phyloP scores from a whole-genome alignment of 2,329 filamentous ascomycete genomes.

The Stemphylium lycopersici region DNA sequence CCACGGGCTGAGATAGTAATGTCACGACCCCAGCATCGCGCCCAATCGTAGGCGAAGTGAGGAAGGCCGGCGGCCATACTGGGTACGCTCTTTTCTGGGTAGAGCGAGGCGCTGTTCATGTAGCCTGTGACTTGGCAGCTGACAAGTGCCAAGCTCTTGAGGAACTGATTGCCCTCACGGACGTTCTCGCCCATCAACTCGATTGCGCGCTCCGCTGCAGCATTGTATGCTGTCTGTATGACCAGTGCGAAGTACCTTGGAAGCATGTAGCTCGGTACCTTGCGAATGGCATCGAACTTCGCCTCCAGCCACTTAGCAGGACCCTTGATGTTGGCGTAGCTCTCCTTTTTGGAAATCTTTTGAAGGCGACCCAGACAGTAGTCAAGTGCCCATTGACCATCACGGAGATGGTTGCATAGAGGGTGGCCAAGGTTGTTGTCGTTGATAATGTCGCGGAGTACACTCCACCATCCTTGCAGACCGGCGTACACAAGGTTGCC shows the following conservation, averaged over 20 bases:
- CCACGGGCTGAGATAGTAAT: constrained; percentile 95
- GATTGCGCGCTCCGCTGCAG: constrained; percentile 78
- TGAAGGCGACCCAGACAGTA: constrained; percentile 83
- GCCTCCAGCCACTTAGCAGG: constrained; percentile 80
- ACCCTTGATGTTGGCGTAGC: constrained; percentile 66
- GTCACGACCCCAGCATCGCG: constrained; percentile 95
- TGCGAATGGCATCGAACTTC: constrained; percentile 83
- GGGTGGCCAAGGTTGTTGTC: constrained; percentile 93
- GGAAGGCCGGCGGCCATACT: constrained; percentile 90
- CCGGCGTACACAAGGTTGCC: constrained; percentile 92
- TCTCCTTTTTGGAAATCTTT: constrained; percentile 67
- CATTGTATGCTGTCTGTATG: constrained; percentile 84
- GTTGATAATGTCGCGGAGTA: constrained; percentile 80
- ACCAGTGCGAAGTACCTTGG: constrained; percentile 93
- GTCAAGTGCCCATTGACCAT: constrained; percentile 91
- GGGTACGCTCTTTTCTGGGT: constrained; percentile 82
- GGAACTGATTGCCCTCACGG: constrained; percentile 81
- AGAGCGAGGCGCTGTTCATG: constrained; percentile 88
- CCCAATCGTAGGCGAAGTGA: constrained; percentile 93
- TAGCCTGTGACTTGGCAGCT: constrained; percentile 89
- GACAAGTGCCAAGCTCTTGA: constrained; percentile 87
- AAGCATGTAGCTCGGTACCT: constrained; percentile 84
- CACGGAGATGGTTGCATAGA: constrained; percentile 87
- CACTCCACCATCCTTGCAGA: constrained; percentile 98
- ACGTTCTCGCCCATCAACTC: constrained; percentile 80